Base-by-base conservation (phyloP, 306 rosid genomes). In the Trifolium repens region DNA sequence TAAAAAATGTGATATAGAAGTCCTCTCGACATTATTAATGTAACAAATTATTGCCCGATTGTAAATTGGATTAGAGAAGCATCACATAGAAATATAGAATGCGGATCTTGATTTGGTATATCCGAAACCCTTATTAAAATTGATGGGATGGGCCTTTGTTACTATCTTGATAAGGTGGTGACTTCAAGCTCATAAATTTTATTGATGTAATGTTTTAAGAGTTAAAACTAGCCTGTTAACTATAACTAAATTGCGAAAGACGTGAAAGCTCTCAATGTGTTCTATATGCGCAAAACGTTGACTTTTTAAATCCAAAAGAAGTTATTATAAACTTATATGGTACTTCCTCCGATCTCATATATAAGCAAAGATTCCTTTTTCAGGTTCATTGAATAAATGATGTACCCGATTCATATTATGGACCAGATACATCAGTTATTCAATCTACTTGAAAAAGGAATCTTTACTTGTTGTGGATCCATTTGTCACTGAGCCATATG, bases 401-500 rank as follows among this genome's bases (percentile, higher is more conserved):
- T 22, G 24, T 22, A 22, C 24, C 24, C 24, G 24, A 22, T 22
- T 22, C 24, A 22, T 22, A 22, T 22, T 22, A 22, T 22, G 24
- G 24, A 22, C 24, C 24, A 22, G 24, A 22, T 22, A 22, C 24
- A 22, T 22, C 24, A 22, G 24, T 22, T 22, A 22, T 22, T 22
- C 24, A 22, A 22, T 22, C 1, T 1, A 22, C 24, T 1, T 22
- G 24, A 22, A 22, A 22, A 22, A 22, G 1, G 0, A 22, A 22
- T 22, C 1, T 22, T 22, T 22, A 1, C 1, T 22, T 22, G 8
- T 19, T 34, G 37, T 71, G 24, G 57, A 63, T 71, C 40, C 63
- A 52, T 34, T 3, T 75, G 67, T 74, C 72, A 46, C 15, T 43
- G 22, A 16, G 22, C 75, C 26, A 49, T 79, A 30, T 81, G 85